Base-by-base conservation (phyloP, 139 green algal species). In the Desmodesmus armatus region DNA sequence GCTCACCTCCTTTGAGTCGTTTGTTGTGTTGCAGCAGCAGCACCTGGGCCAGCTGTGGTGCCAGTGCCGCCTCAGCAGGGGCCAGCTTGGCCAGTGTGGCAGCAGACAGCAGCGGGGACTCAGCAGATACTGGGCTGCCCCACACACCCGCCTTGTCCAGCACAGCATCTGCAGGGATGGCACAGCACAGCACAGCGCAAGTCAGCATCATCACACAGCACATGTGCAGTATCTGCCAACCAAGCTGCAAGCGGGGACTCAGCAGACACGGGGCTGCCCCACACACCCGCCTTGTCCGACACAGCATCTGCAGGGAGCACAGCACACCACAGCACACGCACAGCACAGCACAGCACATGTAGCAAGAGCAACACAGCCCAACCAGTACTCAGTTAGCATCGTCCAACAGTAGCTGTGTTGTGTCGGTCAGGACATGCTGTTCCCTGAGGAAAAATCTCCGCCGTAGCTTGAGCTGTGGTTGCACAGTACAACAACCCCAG, bases 31-130 rank as follows among this genome's bases (percentile, higher is more conserved):
- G 67, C 33, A 79, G 31, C 73, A 91, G 78, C 55, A 91, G 74
- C n/a, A 84, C 23, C 5, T 65, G 58, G 17, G 83, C 86, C 15
- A 94, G 73, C 40, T 88, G 35, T 4, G 82, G 84, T 5, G 80
- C 63, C 5, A 31, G 39, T 0, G 67, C 85, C 0, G 90, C 87
- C 2, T 96, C 93, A 5, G 85, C 90, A 2, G 87, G n/a, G 3
- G 93, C 17, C 76, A 96, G 81, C 85, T 92, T 94, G 49, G 83
- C 83, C 0, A 88, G 78, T 9, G 87, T 90, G 39, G 80, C 69
- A 0, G 90, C 66, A 6, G 83, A 60, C 37, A 97, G 85, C 62
- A 97, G 88, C 3, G 86, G 80, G 7, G 87, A 91, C 65, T 93
- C 92, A 39, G 79, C 47, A 39, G 72, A 79, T 7, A 90, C 53